phyloP scores from a whole-genome alignment of 345 rosid species.

The Syzygium aromaticum region DNA sequence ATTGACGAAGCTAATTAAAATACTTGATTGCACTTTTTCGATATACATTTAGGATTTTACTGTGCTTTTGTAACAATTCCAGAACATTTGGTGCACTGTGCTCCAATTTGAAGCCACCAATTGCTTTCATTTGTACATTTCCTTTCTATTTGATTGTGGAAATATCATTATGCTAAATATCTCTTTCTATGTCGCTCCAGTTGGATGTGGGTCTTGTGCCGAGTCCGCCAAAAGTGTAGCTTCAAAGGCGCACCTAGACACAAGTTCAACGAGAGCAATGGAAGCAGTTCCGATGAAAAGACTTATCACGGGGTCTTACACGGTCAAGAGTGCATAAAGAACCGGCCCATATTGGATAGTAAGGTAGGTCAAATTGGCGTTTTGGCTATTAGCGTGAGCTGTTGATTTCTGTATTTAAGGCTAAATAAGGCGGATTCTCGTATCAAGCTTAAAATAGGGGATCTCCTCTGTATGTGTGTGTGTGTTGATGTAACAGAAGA shows the following conservation, averaged over 20 bases:
- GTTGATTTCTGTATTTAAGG: too few relatives aligned
- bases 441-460: too few relatives aligned
- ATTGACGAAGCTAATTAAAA: too few relatives aligned
- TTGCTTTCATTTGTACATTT: too few relatives aligned
- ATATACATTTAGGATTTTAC: too few relatives aligned
- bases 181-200: slow-evolving; percentile 4
- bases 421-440: too few relatives aligned
- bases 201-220: slow-evolving; percentile 36
- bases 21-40: too few relatives aligned
- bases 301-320: slow-evolving; percentile 4
- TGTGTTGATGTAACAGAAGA: too few relatives aligned
- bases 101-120: not conserved
- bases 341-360: not conserved
- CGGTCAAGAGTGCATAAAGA: slow-evolving; percentile 9
- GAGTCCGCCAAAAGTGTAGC: slow-evolving; percentile 17
- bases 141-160: not conserved
- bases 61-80: too few relatives aligned
- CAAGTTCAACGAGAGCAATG: not conserved
- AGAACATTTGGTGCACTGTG: too few relatives aligned
- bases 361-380: not conserved
- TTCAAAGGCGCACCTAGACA: not conserved
- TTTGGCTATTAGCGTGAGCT: not conserved
- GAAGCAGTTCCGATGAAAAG: not conserved
- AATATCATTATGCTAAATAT: not conserved
- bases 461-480: too few relatives aligned